phyloP scores from a whole-genome alignment of 306 rosid genomes.

The Cucurbita maxima region DNA sequence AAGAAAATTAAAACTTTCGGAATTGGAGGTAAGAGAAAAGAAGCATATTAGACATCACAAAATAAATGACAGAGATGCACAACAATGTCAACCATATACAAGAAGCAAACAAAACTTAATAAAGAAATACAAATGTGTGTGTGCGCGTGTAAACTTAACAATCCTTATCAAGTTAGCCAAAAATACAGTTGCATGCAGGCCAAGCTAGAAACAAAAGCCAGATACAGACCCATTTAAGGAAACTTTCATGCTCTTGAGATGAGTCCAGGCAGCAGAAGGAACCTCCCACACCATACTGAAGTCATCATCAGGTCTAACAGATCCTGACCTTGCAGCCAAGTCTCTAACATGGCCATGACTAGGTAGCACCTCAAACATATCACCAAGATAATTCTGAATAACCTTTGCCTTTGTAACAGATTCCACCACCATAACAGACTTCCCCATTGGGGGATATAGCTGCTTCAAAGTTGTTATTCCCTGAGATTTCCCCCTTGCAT shows the following conservation, averaged over 20 bases:
- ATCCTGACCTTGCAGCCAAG: conserved; percentile 96
- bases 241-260: conserved; percentile 79
- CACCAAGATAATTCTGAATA: conserved; percentile 84
- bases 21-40: conserved; percentile 11
- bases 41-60: background rate
- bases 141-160: background rate
- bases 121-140: background rate
- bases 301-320: conserved; percentile 93
- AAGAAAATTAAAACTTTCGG: conserved; percentile 11
- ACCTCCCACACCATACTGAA: conserved; percentile 99
- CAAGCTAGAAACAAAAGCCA: background rate
- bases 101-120: background rate
- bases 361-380: conserved; percentile 84
- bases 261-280: conserved; percentile 95
- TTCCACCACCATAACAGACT: conserved; percentile 79
- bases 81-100: conserved; percentile 2
- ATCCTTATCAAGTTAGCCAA: background rate
- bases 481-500: conserved; percentile 17
- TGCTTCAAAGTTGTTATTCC: conserved; percentile 26
- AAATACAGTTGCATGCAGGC: background rate
- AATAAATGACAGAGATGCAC: background rate
- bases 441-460: conserved; percentile 66
- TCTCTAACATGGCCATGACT: conserved; percentile 98
- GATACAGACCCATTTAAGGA: conserved; percentile 62
- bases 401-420: conserved; percentile 86